Conservation (phyloP, 2,329 filamentous ascomycete genomes). For the Didymella arachidicola region DNA sequence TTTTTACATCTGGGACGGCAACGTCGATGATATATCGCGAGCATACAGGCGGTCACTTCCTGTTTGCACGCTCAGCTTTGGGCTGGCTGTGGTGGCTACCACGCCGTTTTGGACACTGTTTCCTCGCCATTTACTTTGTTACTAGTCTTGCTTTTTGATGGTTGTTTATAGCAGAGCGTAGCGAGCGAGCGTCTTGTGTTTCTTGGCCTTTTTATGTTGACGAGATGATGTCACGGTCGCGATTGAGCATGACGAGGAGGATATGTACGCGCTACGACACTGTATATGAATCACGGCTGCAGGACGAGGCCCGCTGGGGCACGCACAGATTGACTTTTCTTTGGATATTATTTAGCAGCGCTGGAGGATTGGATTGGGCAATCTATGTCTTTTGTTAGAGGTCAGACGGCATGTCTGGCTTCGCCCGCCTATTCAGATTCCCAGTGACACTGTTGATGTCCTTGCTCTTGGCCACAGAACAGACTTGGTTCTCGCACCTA, state of each 20-base stretch:
- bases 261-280: slow-evolving; percentile 3
- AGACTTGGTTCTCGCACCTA: too few relatives aligned
- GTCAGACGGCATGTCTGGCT: neutral
- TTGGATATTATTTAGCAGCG: neutral
- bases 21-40: slow-evolving; percentile 41
- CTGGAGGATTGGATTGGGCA: neutral
- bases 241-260: neutral
- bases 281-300: slow-evolving; percentile 9
- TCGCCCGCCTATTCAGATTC: neutral
- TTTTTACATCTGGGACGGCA: slow-evolving; percentile 44
- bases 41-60: slow-evolving; percentile 40
- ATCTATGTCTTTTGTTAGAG: neutral
- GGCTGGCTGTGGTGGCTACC: slow-evolving; percentile 18
- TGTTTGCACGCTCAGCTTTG: slow-evolving; percentile 24
- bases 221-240: slow-evolving; percentile 4
- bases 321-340: neutral
- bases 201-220: slow-evolving; percentile 37
- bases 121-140: slow-evolving; percentile 35
- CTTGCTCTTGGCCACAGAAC: too few relatives aligned
- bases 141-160: slow-evolving; percentile 10
- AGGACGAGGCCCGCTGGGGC: neutral
- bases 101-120: slow-evolving; percentile 33
- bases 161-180: slow-evolving; percentile 40
- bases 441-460: too few relatives aligned
- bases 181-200: slow-evolving; percentile 35